Conservation (phyloP, 495 filamentous ascomycete species). For the Polyplosphaeria fusca region DNA sequence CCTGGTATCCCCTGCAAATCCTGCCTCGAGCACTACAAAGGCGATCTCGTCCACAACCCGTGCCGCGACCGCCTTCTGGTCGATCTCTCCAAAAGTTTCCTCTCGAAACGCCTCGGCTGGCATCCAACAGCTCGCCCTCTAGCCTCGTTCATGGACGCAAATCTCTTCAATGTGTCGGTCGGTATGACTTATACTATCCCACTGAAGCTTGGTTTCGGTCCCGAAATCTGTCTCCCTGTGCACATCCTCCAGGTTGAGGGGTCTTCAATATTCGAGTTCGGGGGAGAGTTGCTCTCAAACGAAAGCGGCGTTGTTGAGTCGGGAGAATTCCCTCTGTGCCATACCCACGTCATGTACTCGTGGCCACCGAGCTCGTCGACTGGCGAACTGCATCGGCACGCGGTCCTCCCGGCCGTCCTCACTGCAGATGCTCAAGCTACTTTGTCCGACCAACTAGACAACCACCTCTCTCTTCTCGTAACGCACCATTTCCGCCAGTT, state of each 20-base stretch:
- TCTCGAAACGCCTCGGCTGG: conserved; percentile 31
- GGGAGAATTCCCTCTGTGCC: conserved; percentile 13
- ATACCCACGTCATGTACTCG: conserved; percentile 33
- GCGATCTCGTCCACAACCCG: conserved; percentile 24
- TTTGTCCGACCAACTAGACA: conserved; percentile 21
- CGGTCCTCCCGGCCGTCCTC: conserved; percentile 32
- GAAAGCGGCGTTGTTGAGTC: no score
- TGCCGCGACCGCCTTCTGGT: conserved; percentile 27
- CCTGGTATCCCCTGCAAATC: conserved; percentile 33
- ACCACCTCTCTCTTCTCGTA: conserved; percentile 29
- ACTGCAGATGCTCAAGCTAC: neutral
- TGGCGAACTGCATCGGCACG: conserved; percentile 9
- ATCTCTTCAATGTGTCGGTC: neutral
- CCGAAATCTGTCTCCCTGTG: conserved; percentile 14
- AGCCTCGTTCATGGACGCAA: conserved; percentile 19
- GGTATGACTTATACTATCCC: conserved; percentile 18
- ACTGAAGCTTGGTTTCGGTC: conserved; percentile 33
- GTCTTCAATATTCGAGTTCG: no score
- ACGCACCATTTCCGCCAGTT: conserved; percentile 29
- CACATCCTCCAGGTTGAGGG: conserved; percentile 9
- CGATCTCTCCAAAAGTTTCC: conserved; percentile 20
- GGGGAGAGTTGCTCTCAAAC: no score
- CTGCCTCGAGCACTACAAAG: conserved; percentile 33
- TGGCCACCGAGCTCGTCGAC: conserved; percentile 26
- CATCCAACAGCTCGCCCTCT: conserved; percentile 28